Evolutionary conservation across 495 filamentous ascomycete species (phyloP).

Genomic region (Penicillium cataractarum): DNA sequence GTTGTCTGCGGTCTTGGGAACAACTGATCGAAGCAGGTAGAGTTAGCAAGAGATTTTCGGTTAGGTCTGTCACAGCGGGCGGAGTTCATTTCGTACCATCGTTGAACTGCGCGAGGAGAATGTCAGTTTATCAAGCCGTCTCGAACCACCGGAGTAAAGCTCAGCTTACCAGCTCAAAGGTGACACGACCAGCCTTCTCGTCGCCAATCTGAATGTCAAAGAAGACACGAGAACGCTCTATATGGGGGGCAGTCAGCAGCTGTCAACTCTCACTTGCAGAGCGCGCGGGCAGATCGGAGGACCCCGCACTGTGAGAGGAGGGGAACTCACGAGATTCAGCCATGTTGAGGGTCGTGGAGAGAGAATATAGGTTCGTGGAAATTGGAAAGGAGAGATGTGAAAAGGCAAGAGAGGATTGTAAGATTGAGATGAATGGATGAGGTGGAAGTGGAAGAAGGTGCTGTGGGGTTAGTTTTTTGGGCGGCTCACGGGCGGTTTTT

Average conservation of each 20-base stretch:
- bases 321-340: constrained; percentile 41
- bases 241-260: constrained; percentile 23
- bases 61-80: neutral
- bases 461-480: constrained; percentile 10
- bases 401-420: constrained; percentile 10
- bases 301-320: constrained; percentile 37
- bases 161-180: constrained; percentile 73
- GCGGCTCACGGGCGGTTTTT: constrained; percentile 16
- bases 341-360: constrained; percentile 32
- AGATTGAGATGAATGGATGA: constrained; percentile 10
- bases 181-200: constrained; percentile 71
- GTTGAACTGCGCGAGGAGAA: constrained; percentile 60
- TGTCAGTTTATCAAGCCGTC: constrained; percentile 5
- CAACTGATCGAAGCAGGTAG: constrained; percentile 52
- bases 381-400: constrained; percentile 4
- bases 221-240: constrained; percentile 73
- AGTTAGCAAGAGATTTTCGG: constrained; percentile 21
- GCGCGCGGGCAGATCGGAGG: constrained; percentile 23
- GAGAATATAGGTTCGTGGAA: constrained; percentile 5
- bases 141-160: neutral
- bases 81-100: constrained; percentile 56
- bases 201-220: constrained; percentile 85
- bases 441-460: constrained; percentile 15
- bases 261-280: constrained; percentile 14
- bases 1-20: constrained; percentile 92